phyloP scores from a whole-genome alignment of 345 rosid genomes.

The Erodium maritimum region DNA sequence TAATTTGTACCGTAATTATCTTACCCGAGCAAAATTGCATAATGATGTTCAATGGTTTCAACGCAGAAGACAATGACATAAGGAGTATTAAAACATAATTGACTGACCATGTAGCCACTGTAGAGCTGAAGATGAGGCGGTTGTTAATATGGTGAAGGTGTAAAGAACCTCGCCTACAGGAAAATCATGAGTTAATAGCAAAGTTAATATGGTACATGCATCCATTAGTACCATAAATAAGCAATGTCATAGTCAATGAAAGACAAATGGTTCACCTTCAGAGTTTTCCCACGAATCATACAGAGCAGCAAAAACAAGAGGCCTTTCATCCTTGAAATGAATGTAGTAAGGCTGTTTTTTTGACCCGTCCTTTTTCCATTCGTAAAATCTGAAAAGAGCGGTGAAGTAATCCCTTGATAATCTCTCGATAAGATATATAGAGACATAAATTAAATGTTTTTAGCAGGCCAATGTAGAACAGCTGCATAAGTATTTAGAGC shows the following conservation, averaged over 20 bases:
- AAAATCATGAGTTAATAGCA: conserved; percentile 5
- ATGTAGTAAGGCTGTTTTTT: conserved; percentile 83
- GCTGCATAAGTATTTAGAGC: neutral
- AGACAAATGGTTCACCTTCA: conserved; percentile 35
- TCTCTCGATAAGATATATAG: neutral
- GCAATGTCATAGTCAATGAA: neutral
- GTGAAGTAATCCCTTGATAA: neutral
- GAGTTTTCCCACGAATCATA: conserved; percentile 74
- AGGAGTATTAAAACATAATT: conserved; percentile 7
- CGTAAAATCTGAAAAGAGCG: conserved; percentile 54
- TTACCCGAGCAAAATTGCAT: neutral
- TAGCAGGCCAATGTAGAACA: conserved; percentile 1
- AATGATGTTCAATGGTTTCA: neutral
- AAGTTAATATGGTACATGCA: too few relatives aligned
- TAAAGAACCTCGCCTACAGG: conserved; percentile 59
- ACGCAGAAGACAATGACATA: neutral
- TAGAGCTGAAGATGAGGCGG: conserved; percentile 53
- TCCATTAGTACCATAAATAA: neutral
- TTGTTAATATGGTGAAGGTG: conserved; percentile 74
- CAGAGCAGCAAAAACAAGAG: conserved; percentile 85
- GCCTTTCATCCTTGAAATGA: conserved; percentile 74
- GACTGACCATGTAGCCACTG: conserved; percentile 84
- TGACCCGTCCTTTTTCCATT: conserved; percentile 92
- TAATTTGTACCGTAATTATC: too few relatives aligned
- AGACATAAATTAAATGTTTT: neutral